These are phyloP conservation scores for Euphorbia celastroides DNA, from an alignment of 441 rosid species.

Conservation along the genomic window DNA sequence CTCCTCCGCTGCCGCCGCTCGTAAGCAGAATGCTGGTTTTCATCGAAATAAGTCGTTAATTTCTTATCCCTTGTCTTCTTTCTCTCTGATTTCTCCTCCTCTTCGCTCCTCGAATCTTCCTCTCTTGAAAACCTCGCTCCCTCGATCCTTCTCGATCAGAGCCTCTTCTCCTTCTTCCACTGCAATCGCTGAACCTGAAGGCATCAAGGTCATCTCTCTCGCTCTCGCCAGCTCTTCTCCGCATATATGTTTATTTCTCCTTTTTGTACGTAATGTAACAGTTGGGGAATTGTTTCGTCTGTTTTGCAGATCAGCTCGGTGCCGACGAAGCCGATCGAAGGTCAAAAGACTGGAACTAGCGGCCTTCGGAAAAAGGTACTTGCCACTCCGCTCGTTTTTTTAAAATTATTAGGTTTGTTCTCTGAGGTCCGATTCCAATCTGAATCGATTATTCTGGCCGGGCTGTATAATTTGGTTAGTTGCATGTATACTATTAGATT, in stretches of 20 bases:
- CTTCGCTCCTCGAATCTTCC: conserved; percentile 21
- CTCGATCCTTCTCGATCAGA: conserved; percentile 22
- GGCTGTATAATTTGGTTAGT: background rate
- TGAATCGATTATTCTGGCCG: background rate
- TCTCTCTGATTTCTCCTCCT: conserved; percentile 21
- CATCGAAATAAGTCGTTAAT: background rate
- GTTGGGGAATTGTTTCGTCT: background rate
- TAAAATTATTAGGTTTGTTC: background rate
- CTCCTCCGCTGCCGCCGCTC: no score
- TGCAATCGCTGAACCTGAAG: conserved; percentile 59
- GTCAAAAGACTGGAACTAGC: conserved; percentile 94
- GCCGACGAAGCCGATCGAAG: conserved; percentile 84
- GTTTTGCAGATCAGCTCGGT: conserved; percentile 54
- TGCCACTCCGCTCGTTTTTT: background rate
- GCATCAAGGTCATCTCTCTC: conserved; percentile 62
- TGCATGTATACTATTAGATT: background rate
- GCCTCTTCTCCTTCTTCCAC: conserved; percentile 54
- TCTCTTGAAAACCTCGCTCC: conserved; percentile 19
- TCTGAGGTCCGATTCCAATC: background rate
- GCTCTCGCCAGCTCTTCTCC: no score
- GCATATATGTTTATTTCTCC: no score
- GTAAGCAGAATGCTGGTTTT: background rate
- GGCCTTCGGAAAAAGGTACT: conserved; percentile 90
- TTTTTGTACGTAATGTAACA: no score
- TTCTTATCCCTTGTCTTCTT: conserved; percentile 17